Evolutionary conservation across 2,329 filamentous ascomycete species (phyloP).

Genomic region (Colletotrichum sansevieriae): DNA sequence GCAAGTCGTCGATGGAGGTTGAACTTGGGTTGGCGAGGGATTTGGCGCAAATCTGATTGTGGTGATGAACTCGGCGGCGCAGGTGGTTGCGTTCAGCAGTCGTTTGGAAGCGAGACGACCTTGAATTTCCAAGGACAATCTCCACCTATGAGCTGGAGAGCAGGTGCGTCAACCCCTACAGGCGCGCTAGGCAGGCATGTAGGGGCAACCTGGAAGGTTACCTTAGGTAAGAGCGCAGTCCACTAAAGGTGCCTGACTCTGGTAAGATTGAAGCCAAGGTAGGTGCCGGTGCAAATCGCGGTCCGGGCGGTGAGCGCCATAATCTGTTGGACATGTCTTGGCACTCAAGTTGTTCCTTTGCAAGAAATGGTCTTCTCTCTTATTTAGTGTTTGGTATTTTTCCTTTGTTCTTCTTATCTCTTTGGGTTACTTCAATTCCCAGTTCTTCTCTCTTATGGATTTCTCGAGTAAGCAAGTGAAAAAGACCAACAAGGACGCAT

Average conservation of each 20-base stretch:
- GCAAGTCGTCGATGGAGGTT: slow-evolving; percentile 3
- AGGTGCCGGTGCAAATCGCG: neutral
- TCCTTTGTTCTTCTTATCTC: too few species aligned
- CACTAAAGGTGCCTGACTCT: too few species aligned
- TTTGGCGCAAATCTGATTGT: slow-evolving; percentile 26
- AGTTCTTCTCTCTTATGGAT: too few species aligned
- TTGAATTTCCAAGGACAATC: slow-evolving; percentile 7
- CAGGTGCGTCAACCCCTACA: neutral
- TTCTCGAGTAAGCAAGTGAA: too few species aligned
- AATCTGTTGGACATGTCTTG: neutral
- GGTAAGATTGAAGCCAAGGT: neutral
- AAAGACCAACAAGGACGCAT: too few species aligned
- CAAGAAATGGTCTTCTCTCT: too few species aligned
- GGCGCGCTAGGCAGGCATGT: too few species aligned
- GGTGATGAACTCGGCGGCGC: slow-evolving; percentile 22
- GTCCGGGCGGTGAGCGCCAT: slow-evolving; percentile 29
- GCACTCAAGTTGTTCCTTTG: too few species aligned
- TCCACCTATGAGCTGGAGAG: neutral
- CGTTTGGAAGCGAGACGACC: slow-evolving; percentile 7
- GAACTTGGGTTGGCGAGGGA: slow-evolving; percentile 11
- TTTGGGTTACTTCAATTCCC: too few species aligned
- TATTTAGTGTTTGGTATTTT: too few species aligned
- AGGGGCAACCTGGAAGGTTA: neutral
- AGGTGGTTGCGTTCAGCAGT: slow-evolving; percentile 21
- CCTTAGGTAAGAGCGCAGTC: neutral